A percentile compares a stretch with the other conserved stretches of the same genome.
phyloP scores from a whole-genome alignment of 192 early-diverging fungal species.

The Chytriomyces confervae region DNA sequence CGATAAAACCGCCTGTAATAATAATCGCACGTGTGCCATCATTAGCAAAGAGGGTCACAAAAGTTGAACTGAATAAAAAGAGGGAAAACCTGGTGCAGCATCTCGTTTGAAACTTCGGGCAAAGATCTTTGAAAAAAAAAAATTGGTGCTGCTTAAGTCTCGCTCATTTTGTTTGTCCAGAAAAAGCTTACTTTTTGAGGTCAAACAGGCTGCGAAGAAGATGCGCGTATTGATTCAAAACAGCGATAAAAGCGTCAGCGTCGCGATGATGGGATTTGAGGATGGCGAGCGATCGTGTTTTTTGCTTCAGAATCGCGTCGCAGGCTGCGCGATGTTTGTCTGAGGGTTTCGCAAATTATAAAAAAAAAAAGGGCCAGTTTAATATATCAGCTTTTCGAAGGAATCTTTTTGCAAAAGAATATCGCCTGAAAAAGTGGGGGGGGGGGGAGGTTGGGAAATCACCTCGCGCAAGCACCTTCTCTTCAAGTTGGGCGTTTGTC shows the following conservation, averaged over 20 bases:
- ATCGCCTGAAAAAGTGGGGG: no score
- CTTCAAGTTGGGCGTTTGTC: no score
- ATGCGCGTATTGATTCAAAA: constrained; percentile 26
- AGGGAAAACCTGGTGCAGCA: neutral
- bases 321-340: no score
- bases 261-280: neutral
- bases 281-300: constrained; percentile 2
- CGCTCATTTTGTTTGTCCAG: no score
- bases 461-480: no score
- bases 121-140: neutral
- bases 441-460: no score
- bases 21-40: neutral
- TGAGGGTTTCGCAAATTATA: no score
- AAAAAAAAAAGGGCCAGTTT: no score
- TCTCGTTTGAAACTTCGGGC: neutral
- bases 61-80: neutral
- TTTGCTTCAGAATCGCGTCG: constrained; percentile 3
- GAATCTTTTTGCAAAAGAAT: no score
- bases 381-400: no score
- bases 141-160: neutral
- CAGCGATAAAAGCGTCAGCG: constrained; percentile 2
- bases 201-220: constrained; percentile 14
- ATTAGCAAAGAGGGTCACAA: neutral
- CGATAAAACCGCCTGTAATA: neutral
- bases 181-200: neutral